Base-by-base conservation (phyloP, 768 basidiomycete genomes). In the Amanita polypyramis region DNA sequence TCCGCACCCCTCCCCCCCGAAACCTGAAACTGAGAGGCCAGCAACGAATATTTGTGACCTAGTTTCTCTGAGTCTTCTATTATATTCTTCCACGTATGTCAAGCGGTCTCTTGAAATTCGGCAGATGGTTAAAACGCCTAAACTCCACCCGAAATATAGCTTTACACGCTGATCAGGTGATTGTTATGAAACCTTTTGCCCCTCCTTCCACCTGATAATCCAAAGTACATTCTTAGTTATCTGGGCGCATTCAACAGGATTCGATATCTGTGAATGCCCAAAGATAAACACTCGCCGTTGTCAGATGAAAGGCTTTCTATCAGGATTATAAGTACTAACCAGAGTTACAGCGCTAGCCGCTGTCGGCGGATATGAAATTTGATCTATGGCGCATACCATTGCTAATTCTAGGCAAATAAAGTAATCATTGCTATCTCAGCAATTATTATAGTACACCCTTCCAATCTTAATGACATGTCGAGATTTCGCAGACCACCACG, bases 101-200 rank as follows among this genome's bases (percentile, higher is more conserved):
- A 9, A 14, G 36, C 44, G 44, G 44, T 36, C 44, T 23, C 44
- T 45, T 45, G 34, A 45, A 34, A 34, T 45, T 36, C 23, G 25
- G 44, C 21, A 7, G 17, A n/a, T 34, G 23, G 23, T 36, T 19
- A 45, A 35, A 45, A 45, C 44, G 44, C 44, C 20, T 45, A 45
- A 45, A 35, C 44, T 36, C 44, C 44, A 45, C 34, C 9, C 21
- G 23, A 23, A 34, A 15, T 14, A 17, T 10, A 14, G 25, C 25
- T 40, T 40, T 14, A 27, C 39, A n/a, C n/a, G n/a, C 21, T 20
- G n/a, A 0, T 42, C 15, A 25, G 40, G 25, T 8, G 25, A 17
- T 3, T 9, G 2, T 21, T 30, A 32, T 15, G 14, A 6, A 15
- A n/a, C 39, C 25, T 41, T 21, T 19, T 41, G 11, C 11, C 25